Evolutionary conservation across 495 filamentous ascomycete genomes (phyloP), one percentile per base, ranked within the genome.

Genomic region (Lophiotrema nucula): DNA sequence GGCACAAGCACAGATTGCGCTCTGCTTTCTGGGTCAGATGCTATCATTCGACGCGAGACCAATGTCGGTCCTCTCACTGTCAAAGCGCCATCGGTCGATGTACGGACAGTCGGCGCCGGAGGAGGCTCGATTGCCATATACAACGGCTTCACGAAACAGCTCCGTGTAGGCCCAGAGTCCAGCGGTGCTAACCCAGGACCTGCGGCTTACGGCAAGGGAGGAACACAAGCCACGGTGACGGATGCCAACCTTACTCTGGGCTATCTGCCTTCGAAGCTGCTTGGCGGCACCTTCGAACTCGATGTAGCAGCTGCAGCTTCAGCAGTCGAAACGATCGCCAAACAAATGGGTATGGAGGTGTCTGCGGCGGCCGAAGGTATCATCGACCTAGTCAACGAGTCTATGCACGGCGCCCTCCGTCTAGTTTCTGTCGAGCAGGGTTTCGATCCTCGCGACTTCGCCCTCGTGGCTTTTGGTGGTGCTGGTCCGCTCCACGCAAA

Each of bases 381-480:
- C 21, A 69, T 80, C 31, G 70, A 73, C 12, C 62, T 80, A 1
- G 74, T 76, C 26, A 80, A 80, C 41, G 77, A 80, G 50, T 73
- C 75, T 8, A 79, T 80, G 65, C 77, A 80, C 53, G 77, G 77
- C 1, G 77, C 77, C 16, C 56, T 80, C 25, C 72, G 77, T 24
- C 67, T 79, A 0, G 76, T 80, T 3, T 78, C 77, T 2, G 75
- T 80, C 3, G 77, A 80, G 46, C 77, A 78, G 47, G 77, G 77
- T 8, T 77, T 77, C 33, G 76, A 80, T 53, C 77, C 77, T 15
- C 70, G 72, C n/a, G 75, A 78, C 12, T 80, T 80, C 60, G 76
- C 77, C 2, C 68, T 80, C 3, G 77, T 80, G 3, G 77, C 77
- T 0, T 79, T 79, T 55, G 77, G 77, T 10, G 77, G 77, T 39